Percentiles rank a stretch among this genome's conserved stretches.
These are phyloP conservation scores for Fraxinus nigra DNA, from an alignment of 305 asterid genomes.

Conservation along the genomic window DNA sequence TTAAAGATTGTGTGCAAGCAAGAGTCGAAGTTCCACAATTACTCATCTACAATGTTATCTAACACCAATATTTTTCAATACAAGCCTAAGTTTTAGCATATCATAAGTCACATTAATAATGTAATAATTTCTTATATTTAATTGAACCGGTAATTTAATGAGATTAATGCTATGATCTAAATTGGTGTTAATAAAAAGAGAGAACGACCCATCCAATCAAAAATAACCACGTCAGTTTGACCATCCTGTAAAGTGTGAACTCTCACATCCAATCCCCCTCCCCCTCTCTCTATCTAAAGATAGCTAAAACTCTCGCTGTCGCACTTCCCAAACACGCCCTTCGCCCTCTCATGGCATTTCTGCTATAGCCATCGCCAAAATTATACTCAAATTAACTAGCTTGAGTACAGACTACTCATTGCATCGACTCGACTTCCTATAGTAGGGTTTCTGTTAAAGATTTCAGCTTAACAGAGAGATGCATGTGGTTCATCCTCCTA, in stretches of 20 bases:
- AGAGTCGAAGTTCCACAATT: too few species aligned
- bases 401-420: neutral
- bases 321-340: slow-evolving; percentile 39
- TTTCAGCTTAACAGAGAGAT: slow-evolving; percentile 15
- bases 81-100: too few species aligned
- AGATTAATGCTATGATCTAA: too few species aligned
- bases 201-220: too few species aligned
- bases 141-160: too few species aligned
- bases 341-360: slow-evolving; percentile 53
- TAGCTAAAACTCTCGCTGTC: neutral
- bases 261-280: slow-evolving; percentile 35
- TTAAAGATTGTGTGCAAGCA: too few species aligned
- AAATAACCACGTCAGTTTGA: slow-evolving; percentile 38
- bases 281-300: neutral
- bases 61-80: too few species aligned
- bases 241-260: slow-evolving; percentile 51
- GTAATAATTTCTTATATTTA: too few species aligned
- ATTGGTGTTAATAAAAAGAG: too few species aligned
- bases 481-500: slow-evolving; percentile 50
- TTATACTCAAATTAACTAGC: neutral
- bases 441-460: slow-evolving; percentile 13
- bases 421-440: neutral
- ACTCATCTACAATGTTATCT: too few species aligned
- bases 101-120: too few species aligned
- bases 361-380: slow-evolving; percentile 24